Conservation (phyloP, 2,329 filamentous ascomycete species). For the Penicillium sp. region DNA sequence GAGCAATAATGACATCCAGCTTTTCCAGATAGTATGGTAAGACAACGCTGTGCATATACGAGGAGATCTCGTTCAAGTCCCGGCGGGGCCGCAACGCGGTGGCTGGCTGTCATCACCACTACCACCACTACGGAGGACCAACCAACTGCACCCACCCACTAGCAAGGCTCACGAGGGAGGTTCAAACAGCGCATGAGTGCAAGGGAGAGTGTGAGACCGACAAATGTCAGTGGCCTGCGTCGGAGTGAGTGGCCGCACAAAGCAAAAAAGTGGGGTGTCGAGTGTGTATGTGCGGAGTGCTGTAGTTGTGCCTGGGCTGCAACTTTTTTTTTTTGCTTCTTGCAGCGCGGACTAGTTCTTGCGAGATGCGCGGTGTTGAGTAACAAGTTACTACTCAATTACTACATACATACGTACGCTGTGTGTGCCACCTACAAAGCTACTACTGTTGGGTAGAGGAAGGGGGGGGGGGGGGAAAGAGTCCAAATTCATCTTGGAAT, state of each 20-base stretch:
- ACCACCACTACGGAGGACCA: background rate
- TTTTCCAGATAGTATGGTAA: background rate
- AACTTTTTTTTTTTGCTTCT: background rate
- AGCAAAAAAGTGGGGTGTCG: background rate
- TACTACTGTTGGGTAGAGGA: background rate
- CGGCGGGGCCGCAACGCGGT: background rate
- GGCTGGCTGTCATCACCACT: slow-evolving; percentile 1
- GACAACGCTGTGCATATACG: slow-evolving; percentile 7
- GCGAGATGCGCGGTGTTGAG: background rate
- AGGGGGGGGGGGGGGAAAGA: slow-evolving; percentile 10
- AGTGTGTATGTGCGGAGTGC: background rate
- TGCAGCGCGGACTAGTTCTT: background rate
- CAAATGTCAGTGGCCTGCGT: background rate
- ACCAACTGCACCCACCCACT: background rate
- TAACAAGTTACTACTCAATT: background rate
- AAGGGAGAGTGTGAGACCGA: background rate
- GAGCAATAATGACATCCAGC: background rate
- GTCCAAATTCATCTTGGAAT: slow-evolving; percentile 21
- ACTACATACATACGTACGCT: background rate
- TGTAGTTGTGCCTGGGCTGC: background rate
- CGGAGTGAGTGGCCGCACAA: background rate
- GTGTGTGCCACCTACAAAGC: background rate
- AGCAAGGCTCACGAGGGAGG: background rate
- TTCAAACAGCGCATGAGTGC: background rate
- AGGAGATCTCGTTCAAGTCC: background rate